Percentiles rank a stretch among this genome's conserved stretches.
Conservation (phyloP, 129 eudicot species). For the Helianthus tuberosus region DNA sequence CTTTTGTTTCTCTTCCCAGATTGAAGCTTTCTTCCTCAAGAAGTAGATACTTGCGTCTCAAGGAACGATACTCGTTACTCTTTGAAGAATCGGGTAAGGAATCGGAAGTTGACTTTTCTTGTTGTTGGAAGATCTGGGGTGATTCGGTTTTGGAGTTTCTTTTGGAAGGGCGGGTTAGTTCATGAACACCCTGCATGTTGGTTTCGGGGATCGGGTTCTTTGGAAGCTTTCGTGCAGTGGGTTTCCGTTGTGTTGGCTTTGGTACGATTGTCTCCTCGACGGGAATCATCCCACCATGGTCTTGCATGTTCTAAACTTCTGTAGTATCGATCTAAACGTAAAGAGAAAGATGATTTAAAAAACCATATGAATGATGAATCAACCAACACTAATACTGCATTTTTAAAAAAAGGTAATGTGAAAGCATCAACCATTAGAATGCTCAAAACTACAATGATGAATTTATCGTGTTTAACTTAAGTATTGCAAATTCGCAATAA, state of each 20-base stretch:
- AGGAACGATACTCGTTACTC: constrained; percentile 70
- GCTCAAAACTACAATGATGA: not conserved
- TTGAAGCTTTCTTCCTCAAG: constrained; percentile 85
- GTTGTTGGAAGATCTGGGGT: constrained; percentile 47
- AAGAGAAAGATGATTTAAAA: not conserved
- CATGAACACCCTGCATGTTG: constrained; percentile 39
- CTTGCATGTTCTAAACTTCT: constrained; percentile 49
- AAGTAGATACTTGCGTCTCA: constrained; percentile 74
- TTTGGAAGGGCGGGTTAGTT: constrained; percentile 44
- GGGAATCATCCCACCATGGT: constrained; percentile 52
- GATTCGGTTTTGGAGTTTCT: constrained; percentile 47
- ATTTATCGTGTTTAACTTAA: not conserved
- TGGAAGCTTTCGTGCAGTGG: constrained; percentile 43
- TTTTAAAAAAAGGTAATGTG: too few species aligned
- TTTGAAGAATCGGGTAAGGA: constrained; percentile 64
- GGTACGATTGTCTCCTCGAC: constrained; percentile 39
- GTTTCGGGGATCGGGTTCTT: constrained; percentile 52
- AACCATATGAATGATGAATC: too few species aligned
- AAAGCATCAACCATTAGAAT: too few species aligned
- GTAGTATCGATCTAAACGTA: constrained; percentile 22
- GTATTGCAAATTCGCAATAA: not conserved
- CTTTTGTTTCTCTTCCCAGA: constrained; percentile 57
- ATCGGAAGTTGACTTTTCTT: constrained; percentile 60
- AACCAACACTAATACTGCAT: too few species aligned
- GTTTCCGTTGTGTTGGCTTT: constrained; percentile 63